Evolutionary conservation across 352 stramenopile species (phyloP), one percentile per base, ranked within the genome.

Genomic region (Globisporangium apiculatum): DNA sequence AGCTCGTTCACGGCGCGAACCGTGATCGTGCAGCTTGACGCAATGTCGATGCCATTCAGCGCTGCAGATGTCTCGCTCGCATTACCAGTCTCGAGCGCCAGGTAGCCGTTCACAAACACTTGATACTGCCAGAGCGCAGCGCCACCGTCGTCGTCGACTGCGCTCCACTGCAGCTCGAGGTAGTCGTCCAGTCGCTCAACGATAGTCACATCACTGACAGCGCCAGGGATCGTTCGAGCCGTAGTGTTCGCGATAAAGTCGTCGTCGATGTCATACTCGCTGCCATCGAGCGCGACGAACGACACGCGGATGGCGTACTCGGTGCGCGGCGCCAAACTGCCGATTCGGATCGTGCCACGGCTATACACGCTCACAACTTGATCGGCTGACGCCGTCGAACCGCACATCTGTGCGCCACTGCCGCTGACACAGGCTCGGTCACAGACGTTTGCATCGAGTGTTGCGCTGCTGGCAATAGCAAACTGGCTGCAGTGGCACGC

Each of bases 91-190:
- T 64, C 38, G 5, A 51, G 43, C 4, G 62, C 41, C 0, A 79
- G 36, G 6, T 65, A 72, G 3, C 72, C 74, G 48, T 88, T 83
- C 37, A 80, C 17, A 48, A 76, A 83, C 0, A 85, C 18, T 12
- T 79, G 18, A 38, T 86, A 86, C 11, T 51, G 56, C n/a, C 57
- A 10, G 12, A 85, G 67, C 12, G 54, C 15, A 0, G 58, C 60
- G 3, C 78, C 78, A 51, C 78, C 78, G 17, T 75, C 53, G 42
- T 88, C 78, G 15, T 71, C 46, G 5, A 69, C 59, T 5, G 60
- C 50, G 17, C 54, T 66, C 78, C 78, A 86, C 17, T 83, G 72
- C 18, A 86, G 49, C 51, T 85, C 75, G 11, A 83, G 4, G 15
- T 65, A 66, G 7, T 65, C 50, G 8, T 48, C 65, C 14, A 47